A percentile compares a stretch with the other conserved stretches of the same genome.
Conservation (phyloP, 768 basidiomycete species). For the Phaffia tasmanica region DNA sequence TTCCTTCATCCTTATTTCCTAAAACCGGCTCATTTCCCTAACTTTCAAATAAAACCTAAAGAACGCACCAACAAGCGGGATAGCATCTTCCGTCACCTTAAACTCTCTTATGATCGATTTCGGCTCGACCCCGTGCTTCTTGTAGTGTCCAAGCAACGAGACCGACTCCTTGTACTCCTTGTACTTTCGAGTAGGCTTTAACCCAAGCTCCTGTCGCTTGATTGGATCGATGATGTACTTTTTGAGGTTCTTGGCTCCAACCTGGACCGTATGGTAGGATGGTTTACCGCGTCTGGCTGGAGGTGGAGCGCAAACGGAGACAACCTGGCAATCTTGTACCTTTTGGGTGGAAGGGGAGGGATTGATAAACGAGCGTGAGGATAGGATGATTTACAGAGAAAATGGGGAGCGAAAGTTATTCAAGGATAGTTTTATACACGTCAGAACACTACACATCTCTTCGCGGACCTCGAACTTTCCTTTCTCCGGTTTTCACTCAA, state of each 20-base stretch:
- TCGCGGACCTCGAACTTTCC: background rate
- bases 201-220: conserved; percentile 10
- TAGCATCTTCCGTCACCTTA: conserved; percentile 73
- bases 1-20: background rate
- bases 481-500: background rate
- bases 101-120: conserved; percentile 84
- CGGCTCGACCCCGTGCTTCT: conserved; percentile 63
- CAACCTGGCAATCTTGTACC: conserved; percentile 29
- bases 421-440: background rate
- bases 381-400: background rate
- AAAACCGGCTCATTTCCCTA: too few species aligned
- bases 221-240: conserved; percentile 12
- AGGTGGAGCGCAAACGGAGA: background rate
- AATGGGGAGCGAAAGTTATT: background rate
- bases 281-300: conserved; percentile 28
- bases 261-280: conserved; percentile 82
- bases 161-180: conserved; percentile 59
- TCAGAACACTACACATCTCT: background rate
- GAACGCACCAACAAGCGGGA: conserved; percentile 70
- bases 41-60: conserved; percentile 1
- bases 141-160: conserved; percentile 78
- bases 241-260: conserved; percentile 60
- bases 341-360: conserved; percentile 37
- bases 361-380: conserved; percentile 41
- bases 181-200: conserved; percentile 12